These are phyloP conservation scores for Lodderomyces jiufengensis DNA, from an alignment of 1,139 yeast genomes.

Conservation along the genomic window DNA sequence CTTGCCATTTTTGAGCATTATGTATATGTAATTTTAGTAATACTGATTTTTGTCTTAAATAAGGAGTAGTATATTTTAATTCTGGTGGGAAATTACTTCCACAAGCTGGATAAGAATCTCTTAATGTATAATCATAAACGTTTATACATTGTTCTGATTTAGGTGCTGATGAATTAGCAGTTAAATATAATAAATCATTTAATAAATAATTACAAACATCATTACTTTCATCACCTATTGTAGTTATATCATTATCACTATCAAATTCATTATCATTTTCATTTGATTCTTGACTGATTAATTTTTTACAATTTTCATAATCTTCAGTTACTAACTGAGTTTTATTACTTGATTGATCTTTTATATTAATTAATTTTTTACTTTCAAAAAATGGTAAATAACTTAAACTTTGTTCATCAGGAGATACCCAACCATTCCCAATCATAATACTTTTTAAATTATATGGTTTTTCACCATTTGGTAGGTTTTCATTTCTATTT, in stretches of 20 bases:
- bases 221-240: constrained; percentile 24
- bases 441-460: constrained; percentile 68
- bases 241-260: constrained; percentile 17
- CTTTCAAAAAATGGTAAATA: constrained; percentile 70
- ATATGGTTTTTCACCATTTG: constrained; percentile 20
- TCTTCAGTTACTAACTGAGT: no score
- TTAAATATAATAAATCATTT: constrained; percentile 35
- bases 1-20: constrained; percentile 56
- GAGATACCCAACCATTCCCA: constrained; percentile 96
- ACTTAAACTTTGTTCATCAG: constrained; percentile 76
- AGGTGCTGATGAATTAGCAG: constrained; percentile 28
- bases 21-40: constrained; percentile 55
- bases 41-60: constrained; percentile 55
- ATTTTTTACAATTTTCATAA: constrained; percentile 22
- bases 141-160: constrained; percentile 57
- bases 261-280: no score
- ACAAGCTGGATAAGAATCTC: constrained; percentile 77
- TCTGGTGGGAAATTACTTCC: constrained; percentile 94
- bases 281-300: no score
- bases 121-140: constrained; percentile 73
- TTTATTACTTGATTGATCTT: no score
- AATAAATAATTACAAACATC: constrained; percentile 48
- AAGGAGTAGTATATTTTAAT: constrained; percentile 40
- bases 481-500: constrained; percentile 37
- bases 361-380: constrained; percentile 48